Evolutionary conservation across 192 early-diverging fungal genomes (phyloP).

Genomic region (Spizellomyces sp.): DNA sequence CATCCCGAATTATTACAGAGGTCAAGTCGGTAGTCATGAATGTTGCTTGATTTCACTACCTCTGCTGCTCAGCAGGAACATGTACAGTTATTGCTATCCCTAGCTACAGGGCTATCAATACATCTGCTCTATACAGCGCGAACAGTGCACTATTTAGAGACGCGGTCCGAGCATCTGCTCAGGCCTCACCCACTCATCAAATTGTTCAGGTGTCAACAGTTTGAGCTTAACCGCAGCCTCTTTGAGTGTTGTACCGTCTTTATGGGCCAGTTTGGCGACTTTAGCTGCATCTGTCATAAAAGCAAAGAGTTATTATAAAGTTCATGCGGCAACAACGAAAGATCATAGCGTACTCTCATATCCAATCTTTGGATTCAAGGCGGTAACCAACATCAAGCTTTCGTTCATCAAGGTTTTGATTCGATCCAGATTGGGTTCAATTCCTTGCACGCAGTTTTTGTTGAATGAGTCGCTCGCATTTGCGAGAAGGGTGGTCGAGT

Average conservation of each 20-base stretch:
- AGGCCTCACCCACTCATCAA: slow-evolving; percentile 94
- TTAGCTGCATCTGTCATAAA: slow-evolving; percentile 70
- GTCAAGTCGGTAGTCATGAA: slow-evolving; percentile 36
- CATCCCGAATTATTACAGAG: slow-evolving; percentile 17
- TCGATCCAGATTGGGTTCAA: slow-evolving; percentile 87
- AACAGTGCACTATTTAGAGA: background rate
- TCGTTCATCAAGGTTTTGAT: slow-evolving; percentile 87
- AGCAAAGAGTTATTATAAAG: background rate
- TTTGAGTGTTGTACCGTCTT: slow-evolving; percentile 84
- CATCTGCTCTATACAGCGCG: no score
- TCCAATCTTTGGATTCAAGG: slow-evolving; percentile 96
- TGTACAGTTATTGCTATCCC: no score
- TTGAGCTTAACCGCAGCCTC: slow-evolving; percentile 86
- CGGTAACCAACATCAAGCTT: slow-evolving; percentile 97
- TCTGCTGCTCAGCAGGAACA: no score
- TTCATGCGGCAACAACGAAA: slow-evolving; percentile 1
- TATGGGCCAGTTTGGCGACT: slow-evolving; percentile 95
- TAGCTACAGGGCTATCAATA: no score
- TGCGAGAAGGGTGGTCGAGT: slow-evolving; percentile 82
- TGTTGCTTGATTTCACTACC: background rate
- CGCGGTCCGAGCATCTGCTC: slow-evolving; percentile 59
- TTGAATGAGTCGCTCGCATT: slow-evolving; percentile 89
- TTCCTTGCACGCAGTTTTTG: slow-evolving; percentile 93
- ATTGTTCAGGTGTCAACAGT: slow-evolving; percentile 84
- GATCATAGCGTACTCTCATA: slow-evolving; percentile 42